phyloP scores from a whole-genome alignment of 106 monocot species.

The Dendrobium catenatum region DNA sequence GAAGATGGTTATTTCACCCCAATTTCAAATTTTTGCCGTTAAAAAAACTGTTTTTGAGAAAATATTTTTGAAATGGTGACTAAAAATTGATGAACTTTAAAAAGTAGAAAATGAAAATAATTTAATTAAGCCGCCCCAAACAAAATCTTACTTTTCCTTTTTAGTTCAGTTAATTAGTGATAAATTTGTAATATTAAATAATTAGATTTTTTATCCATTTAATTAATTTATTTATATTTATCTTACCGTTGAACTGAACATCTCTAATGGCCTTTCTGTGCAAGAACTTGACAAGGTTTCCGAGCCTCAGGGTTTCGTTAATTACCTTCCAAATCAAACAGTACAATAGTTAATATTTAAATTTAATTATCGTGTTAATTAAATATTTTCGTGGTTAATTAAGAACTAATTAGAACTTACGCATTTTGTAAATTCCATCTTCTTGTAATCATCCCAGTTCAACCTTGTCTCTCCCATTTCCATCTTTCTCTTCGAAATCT shows the following conservation, averaged over 20 bases:
- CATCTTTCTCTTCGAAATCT: conserved; percentile 24
- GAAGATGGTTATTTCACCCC: too few species aligned
- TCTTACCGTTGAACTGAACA: conserved; percentile 37
- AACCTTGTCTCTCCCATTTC: conserved; percentile 24
- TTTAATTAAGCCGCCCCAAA: too few species aligned
- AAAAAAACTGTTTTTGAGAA: too few species aligned
- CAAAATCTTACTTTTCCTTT: too few species aligned
- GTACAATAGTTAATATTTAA: background rate
- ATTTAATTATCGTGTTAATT: background rate
- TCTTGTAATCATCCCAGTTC: conserved; percentile 54
- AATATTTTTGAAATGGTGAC: too few species aligned
- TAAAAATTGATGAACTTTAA: too few species aligned
- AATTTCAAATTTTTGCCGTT: too few species aligned
- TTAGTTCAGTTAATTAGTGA: too few species aligned
- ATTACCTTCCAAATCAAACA: conserved; percentile 29
- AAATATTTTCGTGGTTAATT: background rate
- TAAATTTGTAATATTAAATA: too few species aligned
- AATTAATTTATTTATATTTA: background rate
- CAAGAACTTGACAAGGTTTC: conserved; percentile 52
- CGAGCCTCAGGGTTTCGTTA: conserved; percentile 47
- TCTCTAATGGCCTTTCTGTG: conserved; percentile 41
- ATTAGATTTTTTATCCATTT: too few species aligned
- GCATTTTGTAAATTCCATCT: conserved; percentile 58
- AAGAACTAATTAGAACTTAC: conserved; percentile 22
- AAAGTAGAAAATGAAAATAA: too few species aligned